phyloP scores from a whole-genome alignment of 768 basidiomycete genomes.

The Tephrocybe sp. region DNA sequence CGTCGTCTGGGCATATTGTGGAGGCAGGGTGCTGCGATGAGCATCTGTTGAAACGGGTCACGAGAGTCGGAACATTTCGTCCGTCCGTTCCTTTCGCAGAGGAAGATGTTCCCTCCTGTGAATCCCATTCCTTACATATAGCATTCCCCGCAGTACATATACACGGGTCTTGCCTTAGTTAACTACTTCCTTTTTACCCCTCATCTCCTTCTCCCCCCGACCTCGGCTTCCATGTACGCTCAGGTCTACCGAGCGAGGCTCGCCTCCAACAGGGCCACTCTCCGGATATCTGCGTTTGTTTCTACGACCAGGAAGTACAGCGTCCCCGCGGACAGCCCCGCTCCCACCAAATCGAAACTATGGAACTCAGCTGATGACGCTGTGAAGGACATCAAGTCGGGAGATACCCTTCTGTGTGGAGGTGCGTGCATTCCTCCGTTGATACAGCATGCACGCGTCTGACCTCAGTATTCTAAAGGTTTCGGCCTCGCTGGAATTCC shows the following conservation, averaged over 20 bases:
- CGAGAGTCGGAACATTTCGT: conserved; percentile 11
- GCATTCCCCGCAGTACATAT: conserved; percentile 5
- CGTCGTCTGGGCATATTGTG: background rate
- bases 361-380: conserved; percentile 84
- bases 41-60: conserved; percentile 5
- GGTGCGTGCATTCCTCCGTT: conserved; percentile 47
- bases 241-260: conserved; percentile 23
- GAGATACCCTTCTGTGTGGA: conserved; percentile 76
- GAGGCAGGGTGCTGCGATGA: conserved; percentile 1
- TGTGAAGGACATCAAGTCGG: conserved; percentile 78
- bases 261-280: conserved; percentile 12
- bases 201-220: background rate
- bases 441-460: background rate
- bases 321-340: conserved; percentile 28
- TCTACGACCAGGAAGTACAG: conserved; percentile 31
- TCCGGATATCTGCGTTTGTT: conserved; percentile 21
- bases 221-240: conserved; percentile 14
- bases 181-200: background rate
- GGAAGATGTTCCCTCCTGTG: conserved; percentile 16
- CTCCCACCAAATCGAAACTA: conserved; percentile 57
- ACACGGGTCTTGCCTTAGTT: background rate
- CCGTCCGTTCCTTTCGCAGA: conserved; percentile 16
- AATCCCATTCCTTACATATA: conserved; percentile 4
- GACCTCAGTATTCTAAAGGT: conserved; percentile 40
- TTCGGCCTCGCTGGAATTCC: conserved; percentile 91